Evolutionary conservation across 2,329 filamentous ascomycete species (phyloP).

Genomic region (Colletotrichum sp.): DNA sequence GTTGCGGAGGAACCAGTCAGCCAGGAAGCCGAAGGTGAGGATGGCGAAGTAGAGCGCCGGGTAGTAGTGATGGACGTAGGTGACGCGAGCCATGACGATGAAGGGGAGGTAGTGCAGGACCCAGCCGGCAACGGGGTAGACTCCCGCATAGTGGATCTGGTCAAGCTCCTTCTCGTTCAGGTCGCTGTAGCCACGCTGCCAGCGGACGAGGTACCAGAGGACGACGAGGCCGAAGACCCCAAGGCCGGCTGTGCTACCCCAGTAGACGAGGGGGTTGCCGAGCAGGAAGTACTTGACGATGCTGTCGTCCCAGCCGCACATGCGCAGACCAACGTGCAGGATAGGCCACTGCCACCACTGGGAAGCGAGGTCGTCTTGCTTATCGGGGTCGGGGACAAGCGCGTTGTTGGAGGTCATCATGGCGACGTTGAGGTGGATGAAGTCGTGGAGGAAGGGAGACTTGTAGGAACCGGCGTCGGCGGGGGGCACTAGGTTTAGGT

Average conservation of each 20-base stretch:
- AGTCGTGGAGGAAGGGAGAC: conserved; percentile 97
- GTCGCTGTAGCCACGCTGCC: conserved; percentile 93
- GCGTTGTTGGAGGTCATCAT: conserved; percentile 99
- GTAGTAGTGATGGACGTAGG: conserved; percentile 99
- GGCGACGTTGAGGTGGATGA: conserved; percentile 96
- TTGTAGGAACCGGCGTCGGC: conserved; percentile 91
- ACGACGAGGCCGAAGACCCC: conserved; percentile 75
- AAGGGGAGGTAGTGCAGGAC: conserved; percentile 96
- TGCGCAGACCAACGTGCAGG: conserved; percentile 91
- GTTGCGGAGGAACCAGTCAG: conserved; percentile 81
- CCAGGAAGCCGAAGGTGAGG: conserved; percentile 83
- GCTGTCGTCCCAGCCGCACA: conserved; percentile 97
- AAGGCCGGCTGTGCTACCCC: conserved; percentile 85
- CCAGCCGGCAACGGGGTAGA: conserved; percentile 95
- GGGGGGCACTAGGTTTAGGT: conserved; percentile 70
- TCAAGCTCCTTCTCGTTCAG: conserved; percentile 83
- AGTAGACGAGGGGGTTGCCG: conserved; percentile 95
- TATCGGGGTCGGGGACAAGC: conserved; percentile 95
- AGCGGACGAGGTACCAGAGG: conserved; percentile 86
- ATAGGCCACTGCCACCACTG: conserved; percentile 99
- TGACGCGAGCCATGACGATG: conserved; percentile 96
- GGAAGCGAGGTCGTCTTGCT: conserved; percentile 97
- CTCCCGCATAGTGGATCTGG: conserved; percentile 89
- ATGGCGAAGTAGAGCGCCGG: conserved; percentile 98
- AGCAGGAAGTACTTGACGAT: conserved; percentile 98